Conservation (phyloP, 495 filamentous ascomycete genomes). For the Penicillium pulvis region DNA sequence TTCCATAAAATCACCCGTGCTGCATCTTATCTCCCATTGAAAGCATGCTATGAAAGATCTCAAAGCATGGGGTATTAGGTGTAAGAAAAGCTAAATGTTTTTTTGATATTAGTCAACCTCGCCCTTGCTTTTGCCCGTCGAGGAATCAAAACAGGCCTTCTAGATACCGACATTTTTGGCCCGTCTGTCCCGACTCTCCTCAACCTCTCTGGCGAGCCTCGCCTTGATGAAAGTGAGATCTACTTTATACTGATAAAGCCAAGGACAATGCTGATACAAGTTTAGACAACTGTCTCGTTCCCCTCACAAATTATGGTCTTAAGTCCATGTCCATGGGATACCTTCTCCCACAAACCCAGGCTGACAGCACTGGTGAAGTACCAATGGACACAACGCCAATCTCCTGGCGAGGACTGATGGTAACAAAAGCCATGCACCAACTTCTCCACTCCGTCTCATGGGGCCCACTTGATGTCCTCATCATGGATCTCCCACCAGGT, state of each 20-base stretch:
- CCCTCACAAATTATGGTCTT: slow-evolving; percentile 91
- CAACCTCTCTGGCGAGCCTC: slow-evolving; percentile 72
- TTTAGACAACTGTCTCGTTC: slow-evolving; percentile 77
- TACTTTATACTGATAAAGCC: not conserved
- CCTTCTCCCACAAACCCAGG: slow-evolving; percentile 57
- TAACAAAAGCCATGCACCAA: slow-evolving; percentile 96
- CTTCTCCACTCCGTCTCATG: slow-evolving; percentile 92
- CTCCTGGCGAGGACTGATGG: slow-evolving; percentile 97
- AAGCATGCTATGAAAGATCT: not conserved
- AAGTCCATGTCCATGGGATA: slow-evolving; percentile 99
- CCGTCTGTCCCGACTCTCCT: slow-evolving; percentile 92
- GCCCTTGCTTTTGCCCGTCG: slow-evolving; percentile 80
- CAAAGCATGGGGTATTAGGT: not conserved
- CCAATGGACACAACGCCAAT: slow-evolving; percentile 72
- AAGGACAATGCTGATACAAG: slow-evolving; percentile 7
- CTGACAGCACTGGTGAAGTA: slow-evolving; percentile 25
- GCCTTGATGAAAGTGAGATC: slow-evolving; percentile 60
- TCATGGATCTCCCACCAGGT: slow-evolving; percentile 90
- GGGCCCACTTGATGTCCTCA: slow-evolving; percentile 79
- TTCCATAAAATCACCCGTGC: not conserved
- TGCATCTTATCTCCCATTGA: not conserved
- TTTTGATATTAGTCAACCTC: slow-evolving; percentile 66
- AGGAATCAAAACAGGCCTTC: slow-evolving; percentile 79
- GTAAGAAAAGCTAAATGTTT: slow-evolving; percentile 3
- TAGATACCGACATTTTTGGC: slow-evolving; percentile 96